These are phyloP conservation scores for Chalciporus piperatus DNA, from an alignment of 768 basidiomycete genomes.

Conservation along the genomic window DNA sequence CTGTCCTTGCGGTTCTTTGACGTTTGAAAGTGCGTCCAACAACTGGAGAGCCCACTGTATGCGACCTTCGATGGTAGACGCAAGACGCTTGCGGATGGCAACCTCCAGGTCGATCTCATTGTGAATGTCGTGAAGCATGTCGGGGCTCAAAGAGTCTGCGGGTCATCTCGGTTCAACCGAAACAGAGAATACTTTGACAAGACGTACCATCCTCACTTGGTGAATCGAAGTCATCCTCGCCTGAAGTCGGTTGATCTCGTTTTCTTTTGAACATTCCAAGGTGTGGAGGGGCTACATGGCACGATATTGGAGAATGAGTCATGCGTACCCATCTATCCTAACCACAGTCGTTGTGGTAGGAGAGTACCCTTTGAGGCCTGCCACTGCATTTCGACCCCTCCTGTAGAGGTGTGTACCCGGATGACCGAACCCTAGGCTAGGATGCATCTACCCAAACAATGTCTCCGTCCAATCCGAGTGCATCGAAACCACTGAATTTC, in stretches of 20 bases:
- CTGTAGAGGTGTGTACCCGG: too few relatives aligned
- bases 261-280: conserved; percentile 11
- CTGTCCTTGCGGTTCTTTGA: conserved; percentile 12
- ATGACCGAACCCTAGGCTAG: too few relatives aligned
- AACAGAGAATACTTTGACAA: background rate
- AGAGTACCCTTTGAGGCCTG: too few relatives aligned
- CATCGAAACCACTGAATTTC: too few relatives aligned
- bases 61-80: conserved; percentile 41
- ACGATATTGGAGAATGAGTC: conserved; percentile 16
- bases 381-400: too few relatives aligned
- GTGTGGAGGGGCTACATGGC: conserved; percentile 14
- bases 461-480: too few relatives aligned
- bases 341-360: background rate
- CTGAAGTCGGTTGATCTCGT: conserved; percentile 2
- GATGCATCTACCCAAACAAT: too few relatives aligned
- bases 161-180: background rate
- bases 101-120: conserved; percentile 47
- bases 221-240: conserved; percentile 12
- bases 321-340: conserved; percentile 25
- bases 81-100: conserved; percentile 39
- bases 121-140: conserved; percentile 15
- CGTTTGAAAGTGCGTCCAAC: conserved; percentile 32
- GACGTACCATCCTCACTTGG: conserved; percentile 19
- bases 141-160: conserved; percentile 13
- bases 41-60: conserved; percentile 46